Evolutionary conservation across 306 rosid species (phyloP).

Genomic region (Gynostemma pentaphyllum): DNA sequence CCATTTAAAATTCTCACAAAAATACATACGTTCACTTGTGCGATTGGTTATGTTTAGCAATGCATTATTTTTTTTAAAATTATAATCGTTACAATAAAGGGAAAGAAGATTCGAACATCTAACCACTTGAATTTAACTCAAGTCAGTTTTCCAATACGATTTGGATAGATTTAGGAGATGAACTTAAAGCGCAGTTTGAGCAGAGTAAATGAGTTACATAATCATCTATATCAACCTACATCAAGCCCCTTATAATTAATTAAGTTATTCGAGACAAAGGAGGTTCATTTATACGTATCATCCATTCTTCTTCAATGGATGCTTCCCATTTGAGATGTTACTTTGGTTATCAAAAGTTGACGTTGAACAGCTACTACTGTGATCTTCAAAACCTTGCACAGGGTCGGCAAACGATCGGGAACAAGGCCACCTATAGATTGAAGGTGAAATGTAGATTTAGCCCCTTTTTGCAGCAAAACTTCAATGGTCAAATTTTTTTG

Average conservation of each 20-base stretch:
- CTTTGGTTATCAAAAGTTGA: slow-evolving; percentile 10
- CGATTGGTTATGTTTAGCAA: too few relatives aligned
- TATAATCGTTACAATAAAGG: too few relatives aligned
- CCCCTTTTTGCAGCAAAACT: neutral
- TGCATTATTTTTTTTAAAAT: too few relatives aligned
- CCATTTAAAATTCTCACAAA: too few relatives aligned
- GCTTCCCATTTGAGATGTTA: slow-evolving; percentile 29
- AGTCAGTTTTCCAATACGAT: too few relatives aligned
- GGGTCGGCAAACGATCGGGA: slow-evolving; percentile 40
- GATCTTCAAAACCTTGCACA: slow-evolving; percentile 35
- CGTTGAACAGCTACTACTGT: slow-evolving; percentile 14
- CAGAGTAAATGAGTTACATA: neutral
- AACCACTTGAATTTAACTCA: too few relatives aligned
- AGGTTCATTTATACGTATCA: slow-evolving; percentile 1
- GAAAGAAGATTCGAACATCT: too few relatives aligned
- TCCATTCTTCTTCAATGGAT: slow-evolving; percentile 19
- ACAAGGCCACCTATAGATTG: slow-evolving; percentile 34
- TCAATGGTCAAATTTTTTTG: neutral
- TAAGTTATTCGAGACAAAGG: neutral
- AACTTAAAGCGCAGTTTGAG: too few relatives aligned
- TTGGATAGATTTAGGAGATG: too few relatives aligned
- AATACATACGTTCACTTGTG: too few relatives aligned
- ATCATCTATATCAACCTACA: neutral
- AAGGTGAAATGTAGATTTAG: neutral
- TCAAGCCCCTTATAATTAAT: neutral